Evolutionary conservation across 208 protist genomes (phyloP), one percentile per base, ranked within the genome.

Genomic region (Vickermania ingenoplastis): DNA sequence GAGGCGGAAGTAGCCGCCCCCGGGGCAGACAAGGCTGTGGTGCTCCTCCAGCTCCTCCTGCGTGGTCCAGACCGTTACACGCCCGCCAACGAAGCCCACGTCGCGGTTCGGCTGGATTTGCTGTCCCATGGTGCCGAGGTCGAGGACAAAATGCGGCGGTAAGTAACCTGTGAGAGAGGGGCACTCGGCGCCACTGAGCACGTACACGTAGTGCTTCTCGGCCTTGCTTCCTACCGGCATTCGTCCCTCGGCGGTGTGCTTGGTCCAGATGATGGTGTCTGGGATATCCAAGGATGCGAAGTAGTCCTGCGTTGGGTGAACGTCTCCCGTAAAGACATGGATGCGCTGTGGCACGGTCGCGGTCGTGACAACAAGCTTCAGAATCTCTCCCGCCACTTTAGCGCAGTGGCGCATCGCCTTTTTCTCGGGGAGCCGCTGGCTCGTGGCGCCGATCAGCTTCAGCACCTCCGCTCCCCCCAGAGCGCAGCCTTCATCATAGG

Each of bases 401-500:
- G 76, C 63, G 22, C 74, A 71, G 72, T 92, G 78, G 22, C 76
- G 62, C 63, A 81, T 78, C 48, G 69, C 73, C 48, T 88, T 77
- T 14, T 82, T 77, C 17, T 69, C 73, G 13, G 73, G 69, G 58
- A 73, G 89, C 52, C 80, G 80, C 21, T 76, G 78, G 14, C 67
- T 73, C 27, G 31, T 29, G 54, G 90, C 85, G 13, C 75, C 73
- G 13, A 78, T 77, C 41, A 91, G 69, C 53, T 83, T 78, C 69
- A 95, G 65, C 69, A 91, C 86, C 59, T 90, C 71, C 60, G 74
- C 69, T 50, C 59, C 71, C 29, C 73, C 79, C 24, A 92, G 60
- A 24, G 85, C 85, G 67, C 76, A 81, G 21, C 76, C 71, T 59
- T 91, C 89, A 67, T 82, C 83, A 60, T 90, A 91, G 29, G 70